phyloP scores from a whole-genome alignment of 2,329 filamentous ascomycete genomes.

The Penicillium sp. region DNA sequence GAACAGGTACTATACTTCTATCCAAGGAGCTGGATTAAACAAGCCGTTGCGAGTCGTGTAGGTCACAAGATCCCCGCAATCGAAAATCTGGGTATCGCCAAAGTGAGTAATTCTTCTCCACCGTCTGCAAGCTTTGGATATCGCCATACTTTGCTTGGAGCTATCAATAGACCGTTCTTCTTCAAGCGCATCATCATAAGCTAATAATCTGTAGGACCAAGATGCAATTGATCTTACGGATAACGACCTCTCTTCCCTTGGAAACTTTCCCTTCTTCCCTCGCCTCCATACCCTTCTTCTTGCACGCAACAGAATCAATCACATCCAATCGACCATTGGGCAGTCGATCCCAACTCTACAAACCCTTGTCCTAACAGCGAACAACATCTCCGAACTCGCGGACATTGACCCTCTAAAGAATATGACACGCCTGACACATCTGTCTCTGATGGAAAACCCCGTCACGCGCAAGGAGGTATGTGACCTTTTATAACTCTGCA shows the following conservation, averaged over 20 bases:
- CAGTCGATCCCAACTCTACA: conserved; percentile 79
- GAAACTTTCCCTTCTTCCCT: conserved; percentile 90
- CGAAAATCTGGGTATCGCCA: conserved; percentile 95
- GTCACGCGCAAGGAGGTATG: conserved; percentile 89
- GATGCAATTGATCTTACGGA: conserved; percentile 98
- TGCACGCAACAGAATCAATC: conserved; percentile 83
- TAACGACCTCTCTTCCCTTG: conserved; percentile 88
- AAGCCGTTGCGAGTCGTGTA: conserved; percentile 66
- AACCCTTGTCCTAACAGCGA: conserved; percentile 81
- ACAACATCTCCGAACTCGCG: conserved; percentile 80
- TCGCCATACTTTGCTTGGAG: neutral
- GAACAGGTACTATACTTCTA: conserved; percentile 79
- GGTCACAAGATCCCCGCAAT: conserved; percentile 97
- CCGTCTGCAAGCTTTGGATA: neutral
- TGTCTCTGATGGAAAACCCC: conserved; percentile 84
- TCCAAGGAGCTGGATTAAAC: conserved; percentile 76
- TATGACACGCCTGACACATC: conserved; percentile 73
- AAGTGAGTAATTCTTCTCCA: conserved; percentile 64
- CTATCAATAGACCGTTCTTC: neutral
- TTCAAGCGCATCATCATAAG: neutral
- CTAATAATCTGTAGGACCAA: conserved; percentile 69
- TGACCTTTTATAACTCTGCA: conserved; percentile 9
- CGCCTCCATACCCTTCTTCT: conserved; percentile 86
- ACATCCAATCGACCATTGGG: conserved; percentile 76
- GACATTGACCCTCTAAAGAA: conserved; percentile 80